A percentile compares a stretch with the other conserved stretches of the same genome.
Evolutionary conservation across 352 stramenopile genomes (phyloP).

Genomic region (Pythium insidiosum): DNA sequence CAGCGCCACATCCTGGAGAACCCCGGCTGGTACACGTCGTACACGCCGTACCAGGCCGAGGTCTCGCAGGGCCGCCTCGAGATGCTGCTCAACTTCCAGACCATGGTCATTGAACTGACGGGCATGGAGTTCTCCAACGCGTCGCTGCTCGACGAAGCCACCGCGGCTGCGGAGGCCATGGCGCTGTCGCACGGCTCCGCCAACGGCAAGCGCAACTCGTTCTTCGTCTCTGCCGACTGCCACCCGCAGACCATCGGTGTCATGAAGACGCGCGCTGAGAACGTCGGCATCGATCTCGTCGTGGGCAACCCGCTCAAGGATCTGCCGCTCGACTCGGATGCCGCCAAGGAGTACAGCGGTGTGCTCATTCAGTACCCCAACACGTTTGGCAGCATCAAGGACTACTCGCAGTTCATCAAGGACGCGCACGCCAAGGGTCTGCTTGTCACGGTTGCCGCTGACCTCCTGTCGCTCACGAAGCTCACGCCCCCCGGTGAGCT

Average conservation of each 20-base stretch:
- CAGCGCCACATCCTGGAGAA: constrained; percentile 98
- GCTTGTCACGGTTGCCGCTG: constrained; percentile 94
- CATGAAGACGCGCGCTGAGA: constrained; percentile 89
- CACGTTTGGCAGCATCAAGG: constrained; percentile 92
- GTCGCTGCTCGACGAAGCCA: constrained; percentile 98
- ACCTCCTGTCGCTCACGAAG: constrained; percentile 95
- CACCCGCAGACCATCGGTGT: constrained; percentile 91
- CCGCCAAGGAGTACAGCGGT: constrained; percentile 86
- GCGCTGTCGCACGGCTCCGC: constrained; percentile 92
- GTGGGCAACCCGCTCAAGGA: constrained; percentile 81
- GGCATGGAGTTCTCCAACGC: constrained; percentile 96
- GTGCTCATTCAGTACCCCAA: constrained; percentile 99
- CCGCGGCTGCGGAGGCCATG: constrained; percentile 98
- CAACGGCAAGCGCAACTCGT: constrained; percentile 92
- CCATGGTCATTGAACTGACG: constrained; percentile 94
- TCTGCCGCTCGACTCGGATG: constrained; percentile 76
- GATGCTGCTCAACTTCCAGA: constrained; percentile 99
- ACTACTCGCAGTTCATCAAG: constrained; percentile 89
- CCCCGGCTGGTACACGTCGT: constrained; percentile 98
- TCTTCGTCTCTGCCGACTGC: constrained; percentile 93
- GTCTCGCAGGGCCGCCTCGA: constrained; percentile 98
- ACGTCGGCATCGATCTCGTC: constrained; percentile 91
- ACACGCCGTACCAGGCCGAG: constrained; percentile 99
- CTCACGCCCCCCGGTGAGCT: constrained; percentile 92
- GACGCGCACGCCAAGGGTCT: constrained; percentile 79